Base-by-base conservation (phyloP, 2,329 filamentous ascomycete genomes). In the Pyricularia pennisetigena region DNA sequence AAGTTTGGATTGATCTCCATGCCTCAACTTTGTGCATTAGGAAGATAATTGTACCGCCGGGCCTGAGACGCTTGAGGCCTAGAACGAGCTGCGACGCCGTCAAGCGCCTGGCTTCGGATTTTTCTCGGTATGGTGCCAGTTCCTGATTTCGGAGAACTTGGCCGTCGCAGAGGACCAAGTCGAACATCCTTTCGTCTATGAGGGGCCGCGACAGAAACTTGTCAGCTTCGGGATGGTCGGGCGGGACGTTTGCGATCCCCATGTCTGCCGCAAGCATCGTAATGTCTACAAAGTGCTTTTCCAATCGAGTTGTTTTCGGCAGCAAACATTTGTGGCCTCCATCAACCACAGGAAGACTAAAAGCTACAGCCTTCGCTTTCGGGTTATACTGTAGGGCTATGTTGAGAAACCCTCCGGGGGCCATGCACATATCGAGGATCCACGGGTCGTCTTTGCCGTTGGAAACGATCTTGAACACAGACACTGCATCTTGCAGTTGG, bases 361-460 rank as follows among this genome's bases (percentile, higher is more conserved):
- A 78, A 0, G 76, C 79, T 20, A 78, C 72, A 23, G 74, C 74
- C 0, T 30, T 67, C 3, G 81, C 76, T 0, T 65, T 41, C 0
- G 74, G 79, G 65, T 81, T 82, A 12, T 71, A 69, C 4, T 72
- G 49, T 29, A 85, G 70, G 0, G 78, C 78, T 9, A 73, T 75
- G 0, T 71, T 69, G 2, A 82, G 74, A 70, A 85, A 88, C 1
- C 82, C 85, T 4, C 85, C 85, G 0, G 85, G 85, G 0, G 85
- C 85, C 76, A 83, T 81, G 73, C 85, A 86, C 70, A 86, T 77
- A 70, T 88, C 85, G 1, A 88, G 79, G 24, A 87, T 76, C 10
- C 63, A 72, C 0, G 72, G 70, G 6, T 68, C 70, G n/a, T 41
- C 3, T 6, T 28, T 16, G 24, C 10, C 61, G 24, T 6, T 26